Evolutionary conservation across 176 grass and related monocot genomes (phyloP).

Genomic region (Oryza brachyantha): DNA sequence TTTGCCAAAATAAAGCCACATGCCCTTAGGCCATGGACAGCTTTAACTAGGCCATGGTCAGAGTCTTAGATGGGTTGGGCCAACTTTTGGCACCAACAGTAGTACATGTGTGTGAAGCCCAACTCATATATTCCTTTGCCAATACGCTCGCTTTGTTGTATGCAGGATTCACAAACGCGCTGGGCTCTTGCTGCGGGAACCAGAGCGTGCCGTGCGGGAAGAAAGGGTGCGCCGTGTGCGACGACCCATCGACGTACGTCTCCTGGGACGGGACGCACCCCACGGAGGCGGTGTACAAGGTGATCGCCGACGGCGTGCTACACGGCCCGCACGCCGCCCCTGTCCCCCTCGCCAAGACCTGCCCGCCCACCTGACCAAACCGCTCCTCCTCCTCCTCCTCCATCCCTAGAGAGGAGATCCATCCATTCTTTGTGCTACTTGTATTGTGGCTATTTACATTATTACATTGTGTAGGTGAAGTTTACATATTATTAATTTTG

Average conservation of each 20-base stretch:
- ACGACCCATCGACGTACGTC: constrained; percentile 49
- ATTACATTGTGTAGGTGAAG: background rate
- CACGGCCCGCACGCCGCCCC: constrained; percentile 41
- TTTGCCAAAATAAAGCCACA: too few species aligned
- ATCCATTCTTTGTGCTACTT: background rate
- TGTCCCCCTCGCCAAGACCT: constrained; percentile 29
- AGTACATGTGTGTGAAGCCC: too few species aligned
- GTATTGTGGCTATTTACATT: background rate
- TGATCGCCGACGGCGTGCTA: constrained; percentile 52
- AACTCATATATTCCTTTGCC: too few species aligned
- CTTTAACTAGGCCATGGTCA: too few species aligned
- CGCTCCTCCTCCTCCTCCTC: background rate
- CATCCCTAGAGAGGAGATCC: background rate
- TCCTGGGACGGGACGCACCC: constrained; percentile 65
- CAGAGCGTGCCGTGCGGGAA: constrained; percentile 24
- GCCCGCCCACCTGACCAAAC: constrained; percentile 19
- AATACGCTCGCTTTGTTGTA: too few species aligned
- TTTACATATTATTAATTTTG: background rate
- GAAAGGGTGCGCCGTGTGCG: constrained; percentile 28
- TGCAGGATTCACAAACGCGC: constrained; percentile 39
- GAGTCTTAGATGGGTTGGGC: too few species aligned
- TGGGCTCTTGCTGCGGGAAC: constrained; percentile 53
- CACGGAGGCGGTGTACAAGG: constrained; percentile 62
- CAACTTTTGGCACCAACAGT: too few species aligned
- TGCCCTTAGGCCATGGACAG: too few species aligned